Conservation (phyloP, 768 basidiomycete species). For the Austroboletus festivus region DNA sequence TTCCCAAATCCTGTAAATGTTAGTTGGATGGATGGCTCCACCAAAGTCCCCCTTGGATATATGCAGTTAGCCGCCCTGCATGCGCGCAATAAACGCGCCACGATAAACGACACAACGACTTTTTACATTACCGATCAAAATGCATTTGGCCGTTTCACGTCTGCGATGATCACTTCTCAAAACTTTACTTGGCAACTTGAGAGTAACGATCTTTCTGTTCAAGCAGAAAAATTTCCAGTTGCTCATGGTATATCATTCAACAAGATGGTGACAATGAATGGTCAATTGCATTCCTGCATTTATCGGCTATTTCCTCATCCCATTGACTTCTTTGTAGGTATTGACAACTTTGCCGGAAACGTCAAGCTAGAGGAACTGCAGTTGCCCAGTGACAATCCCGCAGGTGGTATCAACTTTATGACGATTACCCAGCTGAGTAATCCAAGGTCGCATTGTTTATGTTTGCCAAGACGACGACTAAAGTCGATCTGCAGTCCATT, state of each 20-base stretch:
- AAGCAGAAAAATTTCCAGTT: slow-evolving; percentile 64
- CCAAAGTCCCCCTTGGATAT: slow-evolving; percentile 51
- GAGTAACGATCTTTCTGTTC: slow-evolving; percentile 55
- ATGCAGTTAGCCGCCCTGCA: slow-evolving; percentile 48
- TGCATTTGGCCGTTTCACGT: slow-evolving; percentile 62
- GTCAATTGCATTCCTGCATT: slow-evolving; percentile 27
- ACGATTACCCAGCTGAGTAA: slow-evolving; percentile 56
- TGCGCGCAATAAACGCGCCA: slow-evolving; percentile 54
- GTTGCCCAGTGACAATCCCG: slow-evolving; percentile 63
- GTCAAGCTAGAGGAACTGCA: slow-evolving; percentile 56
- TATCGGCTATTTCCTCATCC: not conserved
- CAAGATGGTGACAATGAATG: slow-evolving; percentile 57
- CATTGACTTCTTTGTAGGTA: slow-evolving; percentile 41
- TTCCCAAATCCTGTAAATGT: slow-evolving; percentile 59
- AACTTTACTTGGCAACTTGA: slow-evolving; percentile 67
- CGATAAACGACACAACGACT: slow-evolving; percentile 55
- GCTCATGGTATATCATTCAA: slow-evolving; percentile 64
- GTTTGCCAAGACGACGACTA: not conserved
- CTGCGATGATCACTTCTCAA: slow-evolving; percentile 58
- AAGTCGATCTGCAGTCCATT: slow-evolving; percentile 48
- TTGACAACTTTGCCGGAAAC: slow-evolving; percentile 58
- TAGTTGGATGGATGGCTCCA: slow-evolving; percentile 51
- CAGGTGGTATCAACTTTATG: slow-evolving; percentile 64
- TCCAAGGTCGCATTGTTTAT: slow-evolving; percentile 40
- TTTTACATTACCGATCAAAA: slow-evolving; percentile 55